Percentiles rank a stretch among this genome's conserved stretches.
phyloP scores from a whole-genome alignment of 2,329 filamentous ascomycete species.

The Paracorniculantispora psalliotae region DNA sequence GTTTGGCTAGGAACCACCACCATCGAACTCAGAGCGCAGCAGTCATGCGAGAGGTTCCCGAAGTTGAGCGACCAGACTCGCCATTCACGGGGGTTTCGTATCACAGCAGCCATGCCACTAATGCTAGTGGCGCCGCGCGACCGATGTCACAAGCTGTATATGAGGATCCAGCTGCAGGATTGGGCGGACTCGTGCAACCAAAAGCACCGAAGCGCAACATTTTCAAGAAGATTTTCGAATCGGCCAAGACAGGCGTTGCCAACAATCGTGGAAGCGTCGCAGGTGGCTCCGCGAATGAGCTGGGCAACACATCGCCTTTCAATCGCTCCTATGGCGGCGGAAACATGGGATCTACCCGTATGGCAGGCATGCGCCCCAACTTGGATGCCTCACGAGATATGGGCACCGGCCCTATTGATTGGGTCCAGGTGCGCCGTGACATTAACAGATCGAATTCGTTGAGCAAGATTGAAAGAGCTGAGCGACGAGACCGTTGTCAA shows the following conservation, averaged over 20 bases:
- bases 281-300: slow-evolving; percentile 42
- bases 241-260: slow-evolving; percentile 88
- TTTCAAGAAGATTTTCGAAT: slow-evolving; percentile 92
- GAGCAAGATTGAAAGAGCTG: slow-evolving; percentile 79
- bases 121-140: slow-evolving; percentile 36
- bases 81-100: slow-evolving; percentile 79
- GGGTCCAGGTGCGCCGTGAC: slow-evolving; percentile 96
- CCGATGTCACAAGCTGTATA: slow-evolving; percentile 62
- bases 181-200: slow-evolving; percentile 74
- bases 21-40: slow-evolving; percentile 59
- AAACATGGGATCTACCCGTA: slow-evolving; percentile 27
- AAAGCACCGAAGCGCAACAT: slow-evolving; percentile 82
- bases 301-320: slow-evolving; percentile 39
- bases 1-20: slow-evolving; percentile 72
- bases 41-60: slow-evolving; percentile 52
- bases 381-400: slow-evolving; percentile 60
- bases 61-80: slow-evolving; percentile 52
- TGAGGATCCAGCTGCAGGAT: slow-evolving; percentile 60
- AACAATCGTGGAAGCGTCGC: slow-evolving; percentile 83
- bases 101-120: slow-evolving; percentile 78
- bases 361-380: slow-evolving; percentile 31
- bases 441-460: slow-evolving; percentile 93
- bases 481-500: slow-evolving; percentile 82
- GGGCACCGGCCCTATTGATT: slow-evolving; percentile 61
- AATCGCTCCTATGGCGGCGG: slow-evolving; percentile 29